phyloP scores from a whole-genome alignment of 352 stramenopile genomes.

The Hyaloperonospora brassicae region DNA sequence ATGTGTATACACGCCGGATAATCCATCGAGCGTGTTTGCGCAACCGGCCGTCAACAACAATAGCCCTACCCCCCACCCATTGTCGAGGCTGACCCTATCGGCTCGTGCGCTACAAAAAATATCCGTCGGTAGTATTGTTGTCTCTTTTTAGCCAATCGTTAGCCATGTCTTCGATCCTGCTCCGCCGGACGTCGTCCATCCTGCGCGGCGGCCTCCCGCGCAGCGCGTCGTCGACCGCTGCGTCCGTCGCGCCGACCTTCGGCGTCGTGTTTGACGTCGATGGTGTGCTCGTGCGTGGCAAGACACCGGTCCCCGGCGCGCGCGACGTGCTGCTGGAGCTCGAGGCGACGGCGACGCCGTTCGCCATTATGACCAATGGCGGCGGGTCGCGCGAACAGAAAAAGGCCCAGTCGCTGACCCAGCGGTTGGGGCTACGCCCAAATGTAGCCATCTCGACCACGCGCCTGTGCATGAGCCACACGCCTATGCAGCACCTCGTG shows the following conservation, averaged over 20 bases:
- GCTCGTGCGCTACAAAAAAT: too few relatives aligned
- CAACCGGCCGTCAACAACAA: too few relatives aligned
- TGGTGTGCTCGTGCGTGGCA: slow-evolving; percentile 70
- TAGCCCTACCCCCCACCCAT: too few relatives aligned
- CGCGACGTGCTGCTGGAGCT: slow-evolving; percentile 63
- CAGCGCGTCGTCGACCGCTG: background rate
- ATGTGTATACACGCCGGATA: too few relatives aligned
- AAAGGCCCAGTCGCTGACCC: slow-evolving; percentile 62
- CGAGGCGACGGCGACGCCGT: slow-evolving; percentile 48
- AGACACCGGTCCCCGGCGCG: slow-evolving; percentile 59
- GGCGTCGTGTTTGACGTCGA: slow-evolving; percentile 82
- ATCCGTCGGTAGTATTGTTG: too few relatives aligned
- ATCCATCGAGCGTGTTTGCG: too few relatives aligned
- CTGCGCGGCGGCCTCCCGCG: background rate
- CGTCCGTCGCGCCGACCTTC: slow-evolving; percentile 35
- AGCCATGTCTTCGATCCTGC: slow-evolving; percentile 4
- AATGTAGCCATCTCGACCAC: slow-evolving; percentile 38
- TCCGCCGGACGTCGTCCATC: slow-evolving; percentile 4
- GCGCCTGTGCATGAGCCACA: slow-evolving; percentile 72
- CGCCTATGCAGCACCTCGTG: slow-evolving; percentile 65
- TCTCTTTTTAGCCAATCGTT: too few relatives aligned
- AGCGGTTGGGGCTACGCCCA: slow-evolving; percentile 40
- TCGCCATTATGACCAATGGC: slow-evolving; percentile 83
- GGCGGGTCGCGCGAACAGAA: slow-evolving; percentile 72
- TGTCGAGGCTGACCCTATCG: too few relatives aligned